phyloP scores from a whole-genome alignment of 768 basidiomycete genomes.

The Lanmaoa pseudosensibilis region DNA sequence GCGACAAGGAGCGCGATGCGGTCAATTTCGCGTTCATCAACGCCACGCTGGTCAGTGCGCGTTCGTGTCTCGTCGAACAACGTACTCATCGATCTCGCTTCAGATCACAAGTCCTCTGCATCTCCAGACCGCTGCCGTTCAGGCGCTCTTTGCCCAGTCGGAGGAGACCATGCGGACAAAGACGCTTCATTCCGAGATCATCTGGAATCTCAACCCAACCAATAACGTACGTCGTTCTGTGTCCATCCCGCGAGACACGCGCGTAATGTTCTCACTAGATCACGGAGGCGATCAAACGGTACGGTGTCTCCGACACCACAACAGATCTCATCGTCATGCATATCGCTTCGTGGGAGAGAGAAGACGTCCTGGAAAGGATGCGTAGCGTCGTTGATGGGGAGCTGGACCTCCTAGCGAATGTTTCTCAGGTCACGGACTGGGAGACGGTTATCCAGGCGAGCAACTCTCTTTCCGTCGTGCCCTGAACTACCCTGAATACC shows the following conservation, averaged over 20 bases:
- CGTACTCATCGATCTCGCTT: slow-evolving; percentile 5
- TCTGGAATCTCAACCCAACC: slow-evolving; percentile 84
- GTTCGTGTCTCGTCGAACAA: slow-evolving; percentile 3
- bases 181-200: slow-evolving; percentile 87
- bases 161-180: slow-evolving; percentile 70
- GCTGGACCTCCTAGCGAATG: slow-evolving; percentile 45
- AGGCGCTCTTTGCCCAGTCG: slow-evolving; percentile 70
- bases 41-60: slow-evolving; percentile 67
- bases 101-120: slow-evolving; percentile 84
- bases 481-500: neutral
- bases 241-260: neutral
- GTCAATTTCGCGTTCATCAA: slow-evolving; percentile 93
- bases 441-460: slow-evolving; percentile 68
- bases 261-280: slow-evolving; percentile 52
- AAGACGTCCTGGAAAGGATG: slow-evolving; percentile 55
- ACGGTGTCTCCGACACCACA: slow-evolving; percentile 73
- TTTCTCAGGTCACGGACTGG: slow-evolving; percentile 66
- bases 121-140: slow-evolving; percentile 80
- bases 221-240: slow-evolving; percentile 61
- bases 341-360: slow-evolving; percentile 45
- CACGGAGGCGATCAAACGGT: slow-evolving; percentile 81
- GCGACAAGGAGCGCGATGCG: slow-evolving; percentile 68
- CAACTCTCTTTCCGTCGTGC: neutral
- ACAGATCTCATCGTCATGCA: slow-evolving; percentile 71
- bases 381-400: slow-evolving; percentile 57